Base-by-base conservation (phyloP, 495 filamentous ascomycete genomes). In the Filosporella fistucella region DNA sequence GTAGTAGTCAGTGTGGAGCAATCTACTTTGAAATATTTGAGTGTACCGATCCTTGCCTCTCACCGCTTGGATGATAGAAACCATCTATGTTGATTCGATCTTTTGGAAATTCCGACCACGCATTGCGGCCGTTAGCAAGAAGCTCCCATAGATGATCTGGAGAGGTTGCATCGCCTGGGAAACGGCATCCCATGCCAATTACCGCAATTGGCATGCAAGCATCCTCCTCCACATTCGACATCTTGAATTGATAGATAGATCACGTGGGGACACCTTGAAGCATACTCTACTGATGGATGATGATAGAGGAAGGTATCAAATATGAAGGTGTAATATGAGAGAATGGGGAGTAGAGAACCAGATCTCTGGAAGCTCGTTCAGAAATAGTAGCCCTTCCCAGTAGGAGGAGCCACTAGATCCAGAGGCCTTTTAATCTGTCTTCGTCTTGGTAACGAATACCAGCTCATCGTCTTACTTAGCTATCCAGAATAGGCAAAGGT, bases 111-210 rank as follows among this genome's bases (percentile, higher is more conserved):
- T 63, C 49, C 4, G 65, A 42, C 57, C 57, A 55, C 4, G 68
- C 64, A 21, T 54, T 59, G 11, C 65, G 54, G 13, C 62, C 60
- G 18, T 62, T 45, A 23, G 63, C 49, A 23, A 74, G 25, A 29
- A 69, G 39, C 8, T 74, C 57, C 66, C 72, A 77, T 23, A 76
- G 65, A 3, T 61, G 47, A 21, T 70, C 65, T 1, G 65, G 54
- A 9, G 52, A 68, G 16, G 60, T 56, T 3, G 69, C 68, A 42
- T 74, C 63, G 2, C 62, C 56, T 0, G 71, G 63, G 29, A 69
- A 63, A 3, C 57, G 58, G 16, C 57, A 63, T 16, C 61, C 63
- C 26, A 71, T 25, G 5, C 71, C 39, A 25, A 42, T 42, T 2
- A 42, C 23, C n/a, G 39, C 39, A 14, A 42, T 42, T 24, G 39